Conservation (phyloP, 495 filamentous ascomycete species). For the Tetracladium marchalianum region DNA sequence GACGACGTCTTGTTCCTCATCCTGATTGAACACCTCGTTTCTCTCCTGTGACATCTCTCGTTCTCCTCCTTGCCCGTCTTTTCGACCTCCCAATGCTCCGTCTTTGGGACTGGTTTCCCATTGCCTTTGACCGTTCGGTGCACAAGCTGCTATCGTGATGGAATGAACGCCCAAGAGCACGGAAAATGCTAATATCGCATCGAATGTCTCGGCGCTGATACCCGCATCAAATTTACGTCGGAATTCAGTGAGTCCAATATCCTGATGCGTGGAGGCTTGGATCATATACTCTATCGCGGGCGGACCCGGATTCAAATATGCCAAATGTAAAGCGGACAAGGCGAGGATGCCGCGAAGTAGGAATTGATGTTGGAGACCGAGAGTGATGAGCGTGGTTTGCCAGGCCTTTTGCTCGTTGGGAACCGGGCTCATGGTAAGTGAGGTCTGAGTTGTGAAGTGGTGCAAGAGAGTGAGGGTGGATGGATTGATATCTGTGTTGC, state of each 20-base stretch:
- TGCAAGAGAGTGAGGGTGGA: not conserved
- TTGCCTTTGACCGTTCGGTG: not conserved
- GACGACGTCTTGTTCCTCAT: not conserved
- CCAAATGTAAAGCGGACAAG: slow-evolving; percentile 20
- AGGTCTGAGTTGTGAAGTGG: not conserved
- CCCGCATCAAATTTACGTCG: not conserved
- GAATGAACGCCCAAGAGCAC: not conserved
- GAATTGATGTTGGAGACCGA: slow-evolving; percentile 40
- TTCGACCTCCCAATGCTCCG: too few relatives aligned
- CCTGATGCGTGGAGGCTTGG: slow-evolving; percentile 1
- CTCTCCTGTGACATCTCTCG: too few relatives aligned
- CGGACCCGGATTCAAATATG: not conserved
- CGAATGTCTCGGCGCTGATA: not conserved
- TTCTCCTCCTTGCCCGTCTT: too few relatives aligned
- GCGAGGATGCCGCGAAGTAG: slow-evolving; percentile 44
- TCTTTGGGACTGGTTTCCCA: too few relatives aligned
- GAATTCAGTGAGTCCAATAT: slow-evolving; percentile 1
- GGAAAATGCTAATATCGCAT: slow-evolving; percentile 1
- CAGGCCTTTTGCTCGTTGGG: not conserved
- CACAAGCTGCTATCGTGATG: not conserved
- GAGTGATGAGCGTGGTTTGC: not conserved
- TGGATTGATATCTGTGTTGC: too few relatives aligned
- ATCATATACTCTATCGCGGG: not conserved
- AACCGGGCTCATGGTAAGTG: not conserved
- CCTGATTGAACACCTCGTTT: not conserved